Conservation (phyloP, 1,284 basidiomycete species). For the Porodaedalea pini region DNA sequence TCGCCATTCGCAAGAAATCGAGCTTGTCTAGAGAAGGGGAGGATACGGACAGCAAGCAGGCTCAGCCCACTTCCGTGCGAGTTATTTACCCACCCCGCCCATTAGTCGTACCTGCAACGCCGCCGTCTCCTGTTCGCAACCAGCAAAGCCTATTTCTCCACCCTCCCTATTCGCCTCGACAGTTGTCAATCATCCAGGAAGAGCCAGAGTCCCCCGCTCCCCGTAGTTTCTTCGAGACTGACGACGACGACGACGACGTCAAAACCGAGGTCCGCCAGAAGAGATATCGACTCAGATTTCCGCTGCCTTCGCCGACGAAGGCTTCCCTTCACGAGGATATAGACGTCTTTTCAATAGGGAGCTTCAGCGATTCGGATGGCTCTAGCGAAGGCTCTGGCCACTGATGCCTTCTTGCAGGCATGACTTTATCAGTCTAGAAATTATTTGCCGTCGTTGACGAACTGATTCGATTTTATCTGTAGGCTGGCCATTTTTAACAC, state of each 20-base stretch:
- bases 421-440: not conserved
- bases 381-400: not conserved
- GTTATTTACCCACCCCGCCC: not conserved
- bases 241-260: not conserved
- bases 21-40: not conserved
- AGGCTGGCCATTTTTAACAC: too few species aligned
- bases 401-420: not conserved
- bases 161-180: not conserved
- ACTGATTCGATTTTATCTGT: too few species aligned
- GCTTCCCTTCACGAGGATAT: not conserved
- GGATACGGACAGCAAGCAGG: not conserved
- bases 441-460: too few species aligned
- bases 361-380: slow-evolving; percentile 10
- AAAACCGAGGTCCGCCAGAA: not conserved
- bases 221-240: slow-evolving; percentile 4
- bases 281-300: not conserved
- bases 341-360: slow-evolving; percentile 15
- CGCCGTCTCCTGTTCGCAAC: not conserved
- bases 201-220: not conserved
- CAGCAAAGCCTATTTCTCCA: not conserved
- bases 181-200: slow-evolving; percentile 1
- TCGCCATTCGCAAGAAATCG: not conserved
- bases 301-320: not conserved
- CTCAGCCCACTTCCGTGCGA: not conserved
- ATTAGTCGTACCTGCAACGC: not conserved